Evolutionary conservation across 2,329 filamentous ascomycete genomes (phyloP).

Genomic region (Acrocalymma vagum): DNA sequence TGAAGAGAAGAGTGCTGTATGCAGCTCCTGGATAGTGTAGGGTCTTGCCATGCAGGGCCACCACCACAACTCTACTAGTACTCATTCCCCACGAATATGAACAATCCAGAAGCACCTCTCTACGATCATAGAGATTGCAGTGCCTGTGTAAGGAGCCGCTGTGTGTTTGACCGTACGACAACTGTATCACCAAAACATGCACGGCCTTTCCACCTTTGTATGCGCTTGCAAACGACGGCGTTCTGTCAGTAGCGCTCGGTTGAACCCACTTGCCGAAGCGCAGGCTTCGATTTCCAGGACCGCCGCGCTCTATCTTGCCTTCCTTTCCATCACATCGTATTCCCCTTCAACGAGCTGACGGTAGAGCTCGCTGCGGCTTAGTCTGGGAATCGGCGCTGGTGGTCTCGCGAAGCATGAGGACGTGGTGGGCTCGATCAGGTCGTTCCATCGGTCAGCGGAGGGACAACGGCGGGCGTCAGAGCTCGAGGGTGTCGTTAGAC

Average conservation of each 20-base stretch:
- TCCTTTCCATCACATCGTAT: slow-evolving; percentile 11
- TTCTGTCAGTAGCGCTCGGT: slow-evolving; percentile 9
- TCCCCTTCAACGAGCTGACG: slow-evolving; percentile 7
- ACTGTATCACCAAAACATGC: slow-evolving; percentile 14
- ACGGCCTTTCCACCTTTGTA: slow-evolving; percentile 21
- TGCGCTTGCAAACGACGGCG: slow-evolving; percentile 18
- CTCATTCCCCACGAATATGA: no score
- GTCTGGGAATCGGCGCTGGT: slow-evolving; percentile 9
- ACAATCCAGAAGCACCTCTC: slow-evolving; percentile 5
- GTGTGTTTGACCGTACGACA: slow-evolving; percentile 15
- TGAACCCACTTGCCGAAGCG: slow-evolving; percentile 5
- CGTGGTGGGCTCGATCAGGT: slow-evolving; percentile 9
- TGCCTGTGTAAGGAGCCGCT: slow-evolving; percentile 19
- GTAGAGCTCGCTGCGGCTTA: slow-evolving; percentile 6
- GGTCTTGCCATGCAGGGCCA: no score
- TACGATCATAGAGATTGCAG: slow-evolving; percentile 4
- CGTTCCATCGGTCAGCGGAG: slow-evolving; percentile 9
- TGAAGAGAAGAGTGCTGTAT: no score
- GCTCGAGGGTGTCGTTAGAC: no score
- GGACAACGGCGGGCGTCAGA: slow-evolving; percentile 10
- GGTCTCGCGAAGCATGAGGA: slow-evolving; percentile 10
- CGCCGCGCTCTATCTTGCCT: slow-evolving; percentile 7
- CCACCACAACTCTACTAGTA: no score
- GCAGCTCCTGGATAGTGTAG: no score
- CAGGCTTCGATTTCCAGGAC: slow-evolving; percentile 11